A percentile compares a stretch with the other conserved stretches of the same genome.
phyloP scores from a whole-genome alignment of 257 asterid genomes.

The Verbena officinalis region DNA sequence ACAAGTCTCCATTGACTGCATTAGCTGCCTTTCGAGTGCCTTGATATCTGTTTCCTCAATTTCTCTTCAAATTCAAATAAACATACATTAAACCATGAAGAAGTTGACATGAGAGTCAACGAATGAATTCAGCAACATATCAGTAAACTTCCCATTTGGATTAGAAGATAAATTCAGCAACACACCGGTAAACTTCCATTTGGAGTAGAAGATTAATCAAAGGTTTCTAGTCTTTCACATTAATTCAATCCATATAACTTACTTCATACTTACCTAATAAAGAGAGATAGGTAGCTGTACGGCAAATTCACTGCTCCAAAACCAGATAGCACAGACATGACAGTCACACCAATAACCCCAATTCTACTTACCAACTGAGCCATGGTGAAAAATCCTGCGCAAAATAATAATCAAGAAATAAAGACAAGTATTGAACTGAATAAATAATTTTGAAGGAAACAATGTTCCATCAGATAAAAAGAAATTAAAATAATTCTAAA shows the following conservation, averaged over 20 bases:
- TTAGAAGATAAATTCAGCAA: neutral
- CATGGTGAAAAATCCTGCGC: conserved; percentile 91
- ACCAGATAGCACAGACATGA: conserved; percentile 95
- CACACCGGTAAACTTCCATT: conserved; percentile 1
- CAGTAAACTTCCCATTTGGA: too few relatives aligned
- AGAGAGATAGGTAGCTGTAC: conserved; percentile 91
- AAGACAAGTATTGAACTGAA: conserved; percentile 7
- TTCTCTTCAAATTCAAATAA: conserved; percentile 57
- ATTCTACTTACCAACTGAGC: conserved; percentile 96
- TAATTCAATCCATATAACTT: conserved; percentile 28
- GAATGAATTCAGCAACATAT: conserved; percentile 2
- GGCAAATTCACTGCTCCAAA: conserved; percentile 99
- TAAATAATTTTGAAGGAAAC: neutral
- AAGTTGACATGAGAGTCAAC: conserved; percentile 10
- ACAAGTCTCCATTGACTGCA: conserved; percentile 98
- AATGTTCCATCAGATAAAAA: conserved; percentile 6
- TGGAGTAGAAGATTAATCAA: neutral
- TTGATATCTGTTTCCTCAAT: conserved; percentile 94
- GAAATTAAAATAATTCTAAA: neutral
- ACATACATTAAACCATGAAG: conserved; percentile 21
- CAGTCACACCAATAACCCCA: conserved; percentile 97
- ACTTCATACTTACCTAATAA: conserved; percentile 72
- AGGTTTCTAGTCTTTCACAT: conserved; percentile 15
- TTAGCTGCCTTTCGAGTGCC: conserved; percentile 89
- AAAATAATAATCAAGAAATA: conserved; percentile 22